These are phyloP conservation scores for Asterochloris sp. DNA, from an alignment of 139 green algal species.

Conservation along the genomic window DNA sequence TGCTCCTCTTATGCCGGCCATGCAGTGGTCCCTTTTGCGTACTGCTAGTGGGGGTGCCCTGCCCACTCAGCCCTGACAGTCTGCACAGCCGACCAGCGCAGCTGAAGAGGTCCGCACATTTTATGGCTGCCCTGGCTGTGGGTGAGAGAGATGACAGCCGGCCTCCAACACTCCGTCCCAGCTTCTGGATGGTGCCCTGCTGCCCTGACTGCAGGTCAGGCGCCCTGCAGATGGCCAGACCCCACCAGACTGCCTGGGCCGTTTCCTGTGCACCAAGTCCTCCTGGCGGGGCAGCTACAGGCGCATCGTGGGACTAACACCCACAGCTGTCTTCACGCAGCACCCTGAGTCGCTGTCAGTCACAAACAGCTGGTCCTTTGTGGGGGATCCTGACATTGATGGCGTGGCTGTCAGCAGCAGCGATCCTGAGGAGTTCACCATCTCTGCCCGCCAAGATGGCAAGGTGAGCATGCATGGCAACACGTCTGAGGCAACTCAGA, in stretches of 20 bases:
- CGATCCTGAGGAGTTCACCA: constrained; percentile 55
- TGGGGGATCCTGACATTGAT: constrained; percentile 49
- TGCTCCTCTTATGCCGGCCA: too few species aligned
- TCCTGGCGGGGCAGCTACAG: constrained; percentile 76
- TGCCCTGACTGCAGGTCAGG: neutral
- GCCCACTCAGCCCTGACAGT: too few species aligned
- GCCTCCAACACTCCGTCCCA: too few species aligned
- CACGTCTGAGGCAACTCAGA: neutral
- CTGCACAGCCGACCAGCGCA: too few species aligned
- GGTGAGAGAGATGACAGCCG: too few species aligned
- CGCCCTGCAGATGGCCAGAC: constrained; percentile 14
- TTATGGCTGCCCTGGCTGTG: too few species aligned
- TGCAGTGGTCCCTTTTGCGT: too few species aligned
- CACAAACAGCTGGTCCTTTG: constrained; percentile 78
- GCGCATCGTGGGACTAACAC: constrained; percentile 74
- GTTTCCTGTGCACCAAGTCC: constrained; percentile 77
- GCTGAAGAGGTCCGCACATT: too few species aligned
- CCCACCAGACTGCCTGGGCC: constrained; percentile 36
- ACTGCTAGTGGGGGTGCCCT: too few species aligned
- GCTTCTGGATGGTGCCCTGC: too few species aligned
- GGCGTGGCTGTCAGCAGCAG: constrained; percentile 24
- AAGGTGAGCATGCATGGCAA: constrained; percentile 34
- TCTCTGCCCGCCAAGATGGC: constrained; percentile 63
- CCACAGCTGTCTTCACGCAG: constrained; percentile 65
- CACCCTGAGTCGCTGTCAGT: constrained; percentile 71